Base-by-base conservation (phyloP, 441 rosid species). In the Lepidium campestre region DNA sequence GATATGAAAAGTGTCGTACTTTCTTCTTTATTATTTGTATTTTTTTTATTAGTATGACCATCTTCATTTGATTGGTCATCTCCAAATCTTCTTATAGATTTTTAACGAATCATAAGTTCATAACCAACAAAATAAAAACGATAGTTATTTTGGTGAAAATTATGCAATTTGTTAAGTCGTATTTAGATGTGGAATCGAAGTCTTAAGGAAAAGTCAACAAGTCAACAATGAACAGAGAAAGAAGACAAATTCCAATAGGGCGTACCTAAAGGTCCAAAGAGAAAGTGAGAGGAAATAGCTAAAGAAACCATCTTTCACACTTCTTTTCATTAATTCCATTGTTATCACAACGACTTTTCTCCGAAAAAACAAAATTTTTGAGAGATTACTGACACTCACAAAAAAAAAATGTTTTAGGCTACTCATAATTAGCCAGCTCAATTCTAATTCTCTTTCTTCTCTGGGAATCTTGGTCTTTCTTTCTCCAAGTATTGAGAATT, bases 211-310 rank as follows among this genome's bases (percentile, higher is more conserved):
- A 50, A 73, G 77, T 73, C 77, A 73, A 73, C 0, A 60, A 52
- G 77, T 73, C 77, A 67, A 60, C 64, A 57, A 46, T 44, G 58
- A 67, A 72, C 67, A 72, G 57, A 45, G 31, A 45, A 60, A 60
- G 72, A 60, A 53, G 63, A 70, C 68, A 70, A 62, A 53, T 71
- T 67, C 68, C 31, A 73, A 59, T 46, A 36, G 44, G 40, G 71
- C 34, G 46, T 65, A 40, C 66, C 66, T 32, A 31, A 50, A 27
- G 35, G 39, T 20, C 55, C 29, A 12, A 35, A n/a, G 15, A 45
- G 68, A 66, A 60, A 53, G 72, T 53, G 77, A 52, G 63, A 73
- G 50, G 77, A 73, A 60, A 60, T 22, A 59, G 25, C 23, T 29
- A 4, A 59, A 47, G 46, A 35, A 45, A 1, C 4, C 14, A 47